Conservation (phyloP, 208 protist species). For the Leishmania turanica region DNA sequence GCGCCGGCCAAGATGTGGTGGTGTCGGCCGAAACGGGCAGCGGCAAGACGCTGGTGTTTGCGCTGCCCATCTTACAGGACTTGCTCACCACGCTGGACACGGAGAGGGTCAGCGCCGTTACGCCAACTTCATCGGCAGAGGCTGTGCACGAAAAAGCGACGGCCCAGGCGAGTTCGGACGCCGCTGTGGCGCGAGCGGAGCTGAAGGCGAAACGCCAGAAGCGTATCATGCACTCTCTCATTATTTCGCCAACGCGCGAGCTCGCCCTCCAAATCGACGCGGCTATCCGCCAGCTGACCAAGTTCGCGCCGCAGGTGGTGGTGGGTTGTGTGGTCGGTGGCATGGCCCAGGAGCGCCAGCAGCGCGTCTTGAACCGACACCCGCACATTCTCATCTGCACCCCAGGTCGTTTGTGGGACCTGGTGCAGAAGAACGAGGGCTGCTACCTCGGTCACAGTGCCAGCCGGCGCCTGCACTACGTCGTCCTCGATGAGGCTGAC, state of each 20-base stretch:
- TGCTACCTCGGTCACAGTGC: slow-evolving; percentile 96
- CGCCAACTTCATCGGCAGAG: not conserved
- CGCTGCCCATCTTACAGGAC: slow-evolving; percentile 94
- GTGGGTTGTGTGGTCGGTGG: slow-evolving; percentile 88
- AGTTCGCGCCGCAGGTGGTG: slow-evolving; percentile 59
- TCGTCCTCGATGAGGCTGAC: slow-evolving; percentile 99
- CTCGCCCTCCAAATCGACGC: slow-evolving; percentile 97
- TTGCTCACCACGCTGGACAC: slow-evolving; percentile 38
- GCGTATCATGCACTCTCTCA: slow-evolving; percentile 89
- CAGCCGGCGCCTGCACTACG: slow-evolving; percentile 90
- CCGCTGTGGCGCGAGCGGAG: slow-evolving; percentile 2
- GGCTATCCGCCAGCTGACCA: slow-evolving; percentile 61
- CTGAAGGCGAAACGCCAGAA: slow-evolving; percentile 3
- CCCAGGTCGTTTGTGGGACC: slow-evolving; percentile 88
- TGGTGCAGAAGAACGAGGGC: slow-evolving; percentile 89
- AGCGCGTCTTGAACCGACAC: slow-evolving; percentile 89
- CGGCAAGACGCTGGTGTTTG: slow-evolving; percentile 98
- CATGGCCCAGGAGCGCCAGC: slow-evolving; percentile 90
- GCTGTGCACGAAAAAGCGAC: not conserved
- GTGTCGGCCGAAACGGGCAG: slow-evolving; percentile 94
- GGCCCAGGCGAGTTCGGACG: not conserved
- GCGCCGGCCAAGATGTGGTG: slow-evolving; percentile 71
- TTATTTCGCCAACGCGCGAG: slow-evolving; percentile 98
- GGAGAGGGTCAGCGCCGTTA: slow-evolving; percentile 10
- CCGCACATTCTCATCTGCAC: slow-evolving; percentile 93